Conservation (phyloP, 108 stramenopile genomes). For the Schizochytrium sp. region DNA sequence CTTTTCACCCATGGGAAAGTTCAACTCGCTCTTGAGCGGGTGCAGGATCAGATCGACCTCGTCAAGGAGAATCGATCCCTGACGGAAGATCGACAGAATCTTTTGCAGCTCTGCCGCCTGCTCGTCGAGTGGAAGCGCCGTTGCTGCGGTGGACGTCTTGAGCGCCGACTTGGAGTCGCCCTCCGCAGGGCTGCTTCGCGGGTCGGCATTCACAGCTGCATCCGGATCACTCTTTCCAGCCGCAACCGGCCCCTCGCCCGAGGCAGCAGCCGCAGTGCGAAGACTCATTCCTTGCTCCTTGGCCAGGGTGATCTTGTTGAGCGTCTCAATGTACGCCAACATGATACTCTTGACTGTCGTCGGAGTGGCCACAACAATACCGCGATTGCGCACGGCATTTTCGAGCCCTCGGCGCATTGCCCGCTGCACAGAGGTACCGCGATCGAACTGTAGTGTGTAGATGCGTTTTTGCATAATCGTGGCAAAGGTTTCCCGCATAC, state of each 20-base stretch:
- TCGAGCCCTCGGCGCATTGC: neutral
- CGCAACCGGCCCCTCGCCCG: neutral
- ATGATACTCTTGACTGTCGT: constrained; percentile 27
- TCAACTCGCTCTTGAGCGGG: constrained; percentile 35
- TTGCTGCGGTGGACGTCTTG: neutral
- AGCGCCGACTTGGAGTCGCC: neutral
- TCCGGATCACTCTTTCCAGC: neutral
- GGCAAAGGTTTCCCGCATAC: neutral
- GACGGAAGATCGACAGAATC: constrained; percentile 11
- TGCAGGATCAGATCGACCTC: constrained; percentile 42
- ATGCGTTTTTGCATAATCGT: neutral
- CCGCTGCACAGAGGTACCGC: neutral
- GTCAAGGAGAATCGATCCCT: constrained; percentile 32
- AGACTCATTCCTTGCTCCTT: neutral
- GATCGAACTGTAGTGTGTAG: neutral
- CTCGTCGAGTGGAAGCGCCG: neutral
- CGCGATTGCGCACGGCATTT: neutral
- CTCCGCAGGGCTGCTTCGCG: neutral
- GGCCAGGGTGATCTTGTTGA: neutral
- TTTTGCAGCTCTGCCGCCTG: constrained; percentile 22
- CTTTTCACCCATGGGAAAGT: constrained; percentile 38
- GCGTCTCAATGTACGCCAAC: constrained; percentile 21
- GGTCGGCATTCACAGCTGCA: too few relatives aligned
- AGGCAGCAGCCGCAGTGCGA: neutral
- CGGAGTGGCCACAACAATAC: constrained; percentile 27